These are phyloP conservation scores for Leishmania tarentolae DNA, from an alignment of 208 protist species.

Conservation along the genomic window DNA sequence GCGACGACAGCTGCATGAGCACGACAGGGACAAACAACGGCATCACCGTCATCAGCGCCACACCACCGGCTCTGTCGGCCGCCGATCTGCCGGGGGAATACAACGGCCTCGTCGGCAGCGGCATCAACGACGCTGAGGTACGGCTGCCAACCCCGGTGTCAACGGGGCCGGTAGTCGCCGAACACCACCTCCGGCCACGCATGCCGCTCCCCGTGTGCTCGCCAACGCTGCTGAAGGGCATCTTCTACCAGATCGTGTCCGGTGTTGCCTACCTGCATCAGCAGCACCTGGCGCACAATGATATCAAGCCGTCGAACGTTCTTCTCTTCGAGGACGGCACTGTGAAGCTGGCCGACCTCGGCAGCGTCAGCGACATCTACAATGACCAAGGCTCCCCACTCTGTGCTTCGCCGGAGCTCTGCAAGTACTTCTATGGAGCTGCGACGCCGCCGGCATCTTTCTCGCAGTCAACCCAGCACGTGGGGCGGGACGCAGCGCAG, in stretches of 20 bases:
- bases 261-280: constrained; percentile 81
- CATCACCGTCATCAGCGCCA: constrained; percentile 27
- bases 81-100: not conserved
- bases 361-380: constrained; percentile 53
- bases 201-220: constrained; percentile 43
- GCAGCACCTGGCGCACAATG: constrained; percentile 81
- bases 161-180: not conserved
- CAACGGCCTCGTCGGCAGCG: not conserved
- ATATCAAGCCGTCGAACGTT: constrained; percentile 87
- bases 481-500: constrained; percentile 26
- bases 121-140: not conserved
- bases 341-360: constrained; percentile 78
- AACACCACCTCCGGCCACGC: constrained; percentile 3
- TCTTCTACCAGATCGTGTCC: constrained; percentile 74
- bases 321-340: constrained; percentile 78
- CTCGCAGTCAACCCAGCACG: constrained; percentile 18
- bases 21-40: not conserved
- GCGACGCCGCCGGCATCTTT: constrained; percentile 19
- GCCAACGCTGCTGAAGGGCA: constrained; percentile 61
- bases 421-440: constrained; percentile 64
- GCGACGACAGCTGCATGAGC: constrained; percentile 9
- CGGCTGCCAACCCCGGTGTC: not conserved
- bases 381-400: constrained; percentile 84
- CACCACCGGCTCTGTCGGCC: constrained; percentile 9
- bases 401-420: constrained; percentile 89